phyloP scores from a whole-genome alignment of 306 rosid genomes.

The Cucurbita ficifolia region DNA sequence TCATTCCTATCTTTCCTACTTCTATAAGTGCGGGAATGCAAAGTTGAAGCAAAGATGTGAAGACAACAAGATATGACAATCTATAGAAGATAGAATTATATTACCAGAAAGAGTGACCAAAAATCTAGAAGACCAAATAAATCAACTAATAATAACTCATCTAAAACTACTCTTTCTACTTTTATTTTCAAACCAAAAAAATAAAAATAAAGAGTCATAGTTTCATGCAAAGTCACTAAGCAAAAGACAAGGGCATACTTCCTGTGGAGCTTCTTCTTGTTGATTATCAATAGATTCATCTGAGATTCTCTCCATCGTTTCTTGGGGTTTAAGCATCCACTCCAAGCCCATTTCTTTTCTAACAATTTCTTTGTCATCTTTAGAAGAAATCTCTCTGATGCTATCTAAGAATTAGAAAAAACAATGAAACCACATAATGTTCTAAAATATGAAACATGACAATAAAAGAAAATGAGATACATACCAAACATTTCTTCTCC shows the following conservation, averaged over 20 bases:
- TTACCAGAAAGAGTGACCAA: background rate
- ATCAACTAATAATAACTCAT: background rate
- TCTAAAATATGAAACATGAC: background rate
- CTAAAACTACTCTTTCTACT: background rate
- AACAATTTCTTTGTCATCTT: conserved; percentile 34
- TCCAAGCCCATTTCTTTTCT: conserved; percentile 83
- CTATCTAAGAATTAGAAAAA: conserved; percentile 10
- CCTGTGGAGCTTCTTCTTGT: conserved; percentile 29
- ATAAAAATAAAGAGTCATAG: background rate
- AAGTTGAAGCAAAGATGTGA: background rate
- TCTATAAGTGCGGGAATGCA: background rate
- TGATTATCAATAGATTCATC: conserved; percentile 20
- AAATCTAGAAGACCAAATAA: background rate
- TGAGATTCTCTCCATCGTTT: conserved; percentile 19
- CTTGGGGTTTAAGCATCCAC: conserved; percentile 87
- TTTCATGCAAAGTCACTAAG: background rate
- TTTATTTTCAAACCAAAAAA: background rate
- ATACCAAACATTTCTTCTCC: conserved; percentile 13
- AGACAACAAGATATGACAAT: background rate
- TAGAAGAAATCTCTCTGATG: conserved; percentile 5
- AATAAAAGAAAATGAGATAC: background rate
- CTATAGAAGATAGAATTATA: background rate
- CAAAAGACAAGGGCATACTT: conserved; percentile 27
- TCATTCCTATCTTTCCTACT: background rate
- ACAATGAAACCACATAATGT: background rate